Percentiles rank a stretch among this genome's conserved stretches.
Evolutionary conservation across 805 yeast genomes (phyloP).

Genomic region (Candida ulmi): DNA sequence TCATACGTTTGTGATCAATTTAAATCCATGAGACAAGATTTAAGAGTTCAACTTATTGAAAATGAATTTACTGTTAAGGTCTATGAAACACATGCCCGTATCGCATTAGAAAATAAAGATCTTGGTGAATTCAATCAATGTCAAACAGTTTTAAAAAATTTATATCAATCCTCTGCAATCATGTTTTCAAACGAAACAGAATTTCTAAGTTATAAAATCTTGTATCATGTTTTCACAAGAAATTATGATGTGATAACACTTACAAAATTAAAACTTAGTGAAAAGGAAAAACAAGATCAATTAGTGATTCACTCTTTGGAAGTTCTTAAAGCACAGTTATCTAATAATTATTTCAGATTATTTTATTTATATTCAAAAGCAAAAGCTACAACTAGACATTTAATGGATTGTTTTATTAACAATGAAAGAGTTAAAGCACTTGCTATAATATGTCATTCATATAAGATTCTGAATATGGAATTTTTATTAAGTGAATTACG

Average conservation of each 20-base stretch:
- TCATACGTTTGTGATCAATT: conserved; percentile 83
- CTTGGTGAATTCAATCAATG: conserved; percentile 95
- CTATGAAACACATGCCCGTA: conserved; percentile 79
- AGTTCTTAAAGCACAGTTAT: conserved; percentile 25
- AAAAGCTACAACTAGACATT: conserved; percentile 35
- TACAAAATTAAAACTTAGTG: conserved; percentile 39
- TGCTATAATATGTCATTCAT: conserved; percentile 49
- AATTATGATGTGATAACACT: conserved; percentile 35
- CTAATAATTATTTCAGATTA: conserved; percentile 48
- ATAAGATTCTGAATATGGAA: conserved; percentile 38
- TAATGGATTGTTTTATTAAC: conserved; percentile 48
- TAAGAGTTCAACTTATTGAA: conserved; percentile 85
- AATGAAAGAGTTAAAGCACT: conserved; percentile 56
- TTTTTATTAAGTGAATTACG: conserved; percentile 34
- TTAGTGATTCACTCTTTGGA: conserved; percentile 22
- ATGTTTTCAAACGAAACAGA: conserved; percentile 44
- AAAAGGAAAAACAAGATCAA: conserved; percentile 16
- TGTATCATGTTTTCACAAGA: conserved; percentile 71
- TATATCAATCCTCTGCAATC: conserved; percentile 45
- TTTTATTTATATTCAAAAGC: conserved; percentile 38
- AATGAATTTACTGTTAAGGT: conserved; percentile 71
- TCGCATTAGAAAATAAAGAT: conserved; percentile 81
- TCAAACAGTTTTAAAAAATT: conserved; percentile 66
- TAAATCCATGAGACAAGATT: conserved; percentile 87
- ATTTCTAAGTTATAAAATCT: conserved; percentile 64